Evolutionary conservation across 495 filamentous ascomycete genomes (phyloP).

Genomic region (Xanthoparmelia taractica): DNA sequence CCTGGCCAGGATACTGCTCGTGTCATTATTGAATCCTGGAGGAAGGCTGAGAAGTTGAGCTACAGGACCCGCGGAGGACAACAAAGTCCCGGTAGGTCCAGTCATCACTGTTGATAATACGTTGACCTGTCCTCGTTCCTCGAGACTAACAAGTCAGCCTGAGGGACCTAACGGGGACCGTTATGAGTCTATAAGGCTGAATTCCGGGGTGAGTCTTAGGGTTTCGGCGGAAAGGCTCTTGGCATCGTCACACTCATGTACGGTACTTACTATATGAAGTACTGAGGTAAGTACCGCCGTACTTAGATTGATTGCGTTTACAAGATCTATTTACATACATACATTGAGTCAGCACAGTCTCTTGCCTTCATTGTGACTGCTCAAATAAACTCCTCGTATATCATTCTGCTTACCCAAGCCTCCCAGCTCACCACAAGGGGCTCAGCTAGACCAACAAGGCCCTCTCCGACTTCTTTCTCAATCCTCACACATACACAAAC

Average conservation of each 20-base stretch:
- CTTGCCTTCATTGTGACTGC: neutral
- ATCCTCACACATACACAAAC: neutral
- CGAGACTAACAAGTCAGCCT: neutral
- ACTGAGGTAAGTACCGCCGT: no score
- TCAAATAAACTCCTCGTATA: no score
- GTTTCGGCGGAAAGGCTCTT: constrained; percentile 5
- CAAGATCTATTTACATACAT: neutral
- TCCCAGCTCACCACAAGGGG: neutral
- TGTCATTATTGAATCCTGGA: neutral
- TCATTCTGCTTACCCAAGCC: neutral
- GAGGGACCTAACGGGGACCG: neutral
- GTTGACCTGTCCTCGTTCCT: neutral
- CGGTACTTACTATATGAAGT: neutral
- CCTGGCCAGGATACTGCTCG: constrained; percentile 33
- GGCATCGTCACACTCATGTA: constrained; percentile 2
- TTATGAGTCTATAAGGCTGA: neutral
- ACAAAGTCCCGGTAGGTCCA: neutral
- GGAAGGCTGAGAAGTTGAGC: neutral
- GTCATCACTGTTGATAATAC: neutral
- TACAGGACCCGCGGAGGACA: neutral
- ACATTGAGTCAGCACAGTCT: neutral
- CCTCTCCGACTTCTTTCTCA: neutral
- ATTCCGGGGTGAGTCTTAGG: neutral
- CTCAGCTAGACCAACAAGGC: neutral
- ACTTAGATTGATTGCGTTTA: no score